Evolutionary conservation across 768 basidiomycete genomes (phyloP).

Genomic region (Tylopilus rubrobrunneus): DNA sequence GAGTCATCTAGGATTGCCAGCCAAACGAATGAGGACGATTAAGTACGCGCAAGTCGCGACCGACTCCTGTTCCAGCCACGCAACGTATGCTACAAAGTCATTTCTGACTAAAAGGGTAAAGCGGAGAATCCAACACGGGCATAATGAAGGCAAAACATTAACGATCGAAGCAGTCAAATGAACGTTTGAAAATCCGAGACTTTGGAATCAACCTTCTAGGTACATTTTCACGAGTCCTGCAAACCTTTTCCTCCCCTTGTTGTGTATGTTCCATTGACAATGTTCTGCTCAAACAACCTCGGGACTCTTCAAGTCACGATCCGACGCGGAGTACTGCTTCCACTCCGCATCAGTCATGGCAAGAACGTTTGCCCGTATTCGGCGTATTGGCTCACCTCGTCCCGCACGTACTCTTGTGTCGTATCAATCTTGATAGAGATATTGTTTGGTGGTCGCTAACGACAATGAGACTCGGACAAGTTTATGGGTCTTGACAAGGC

Average conservation of each 20-base stretch:
- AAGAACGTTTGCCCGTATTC: not conserved
- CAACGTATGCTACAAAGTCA: not conserved
- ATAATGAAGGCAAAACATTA: not conserved
- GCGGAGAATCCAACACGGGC: too few species aligned
- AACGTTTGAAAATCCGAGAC: not conserved
- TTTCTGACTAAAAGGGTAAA: too few species aligned
- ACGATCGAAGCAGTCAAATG: not conserved
- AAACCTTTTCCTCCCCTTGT: not conserved
- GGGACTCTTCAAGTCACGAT: slow-evolving; percentile 17
- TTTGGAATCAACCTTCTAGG: not conserved
- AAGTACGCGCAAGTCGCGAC: slow-evolving; percentile 8
- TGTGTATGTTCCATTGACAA: not conserved
- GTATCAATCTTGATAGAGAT: slow-evolving; percentile 70
- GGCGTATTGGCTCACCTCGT: slow-evolving; percentile 27
- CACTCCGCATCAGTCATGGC: not conserved
- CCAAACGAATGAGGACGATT: not conserved
- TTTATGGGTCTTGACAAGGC: too few species aligned
- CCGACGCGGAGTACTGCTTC: slow-evolving; percentile 21
- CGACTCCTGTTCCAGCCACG: slow-evolving; percentile 15
- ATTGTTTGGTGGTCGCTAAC: slow-evolving; percentile 37
- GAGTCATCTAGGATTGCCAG: not conserved
- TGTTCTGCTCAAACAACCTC: slow-evolving; percentile 14
- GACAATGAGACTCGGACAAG: not conserved
- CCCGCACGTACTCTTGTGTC: slow-evolving; percentile 50
- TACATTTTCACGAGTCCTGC: slow-evolving; percentile 2